These are phyloP conservation scores for Picochlorum sp. DNA, from an alignment of 139 green algal genomes.

Conservation along the genomic window DNA sequence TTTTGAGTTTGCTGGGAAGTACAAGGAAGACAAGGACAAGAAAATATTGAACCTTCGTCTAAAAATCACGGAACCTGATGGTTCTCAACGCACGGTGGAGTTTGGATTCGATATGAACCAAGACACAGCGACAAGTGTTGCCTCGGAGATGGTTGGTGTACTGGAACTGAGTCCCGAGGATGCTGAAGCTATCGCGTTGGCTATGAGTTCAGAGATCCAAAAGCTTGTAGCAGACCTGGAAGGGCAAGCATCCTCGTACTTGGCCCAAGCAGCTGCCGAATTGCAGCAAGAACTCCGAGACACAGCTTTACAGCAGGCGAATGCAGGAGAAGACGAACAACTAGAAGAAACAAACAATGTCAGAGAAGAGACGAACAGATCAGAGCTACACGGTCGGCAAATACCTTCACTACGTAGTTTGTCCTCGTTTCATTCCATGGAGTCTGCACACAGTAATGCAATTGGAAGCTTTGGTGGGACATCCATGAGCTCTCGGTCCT, in stretches of 20 bases:
- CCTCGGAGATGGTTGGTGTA: slow-evolving; percentile 91
- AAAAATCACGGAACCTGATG: slow-evolving; percentile 50
- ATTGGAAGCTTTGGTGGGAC: not conserved
- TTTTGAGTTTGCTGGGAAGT: slow-evolving; percentile 56
- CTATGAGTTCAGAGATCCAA: slow-evolving; percentile 33
- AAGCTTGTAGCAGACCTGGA: slow-evolving; percentile 39
- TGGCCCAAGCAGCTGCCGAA: not conserved
- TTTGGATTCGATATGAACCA: slow-evolving; percentile 82
- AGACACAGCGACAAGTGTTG: slow-evolving; percentile 79
- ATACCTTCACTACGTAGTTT: not conserved
- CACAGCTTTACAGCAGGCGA: slow-evolving; percentile 15
- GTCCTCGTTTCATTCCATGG: slow-evolving; percentile 7
- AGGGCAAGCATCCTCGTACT: slow-evolving; percentile 4
- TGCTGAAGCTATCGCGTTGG: slow-evolving; percentile 32
- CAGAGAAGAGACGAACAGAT: not conserved
- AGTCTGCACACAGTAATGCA: not conserved
- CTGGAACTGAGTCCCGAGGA: slow-evolving; percentile 61
- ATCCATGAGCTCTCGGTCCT: not conserved
- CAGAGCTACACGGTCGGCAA: not conserved
- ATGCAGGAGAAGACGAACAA: not conserved
- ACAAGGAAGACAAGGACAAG: slow-evolving; percentile 31
- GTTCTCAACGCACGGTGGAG: slow-evolving; percentile 72
- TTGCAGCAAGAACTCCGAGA: slow-evolving; percentile 8
- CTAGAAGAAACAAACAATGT: not conserved
- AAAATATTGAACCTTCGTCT: slow-evolving; percentile 53